Conservation (phyloP, 2,329 filamentous ascomycete species). For the Cladophialophora yegresii region DNA sequence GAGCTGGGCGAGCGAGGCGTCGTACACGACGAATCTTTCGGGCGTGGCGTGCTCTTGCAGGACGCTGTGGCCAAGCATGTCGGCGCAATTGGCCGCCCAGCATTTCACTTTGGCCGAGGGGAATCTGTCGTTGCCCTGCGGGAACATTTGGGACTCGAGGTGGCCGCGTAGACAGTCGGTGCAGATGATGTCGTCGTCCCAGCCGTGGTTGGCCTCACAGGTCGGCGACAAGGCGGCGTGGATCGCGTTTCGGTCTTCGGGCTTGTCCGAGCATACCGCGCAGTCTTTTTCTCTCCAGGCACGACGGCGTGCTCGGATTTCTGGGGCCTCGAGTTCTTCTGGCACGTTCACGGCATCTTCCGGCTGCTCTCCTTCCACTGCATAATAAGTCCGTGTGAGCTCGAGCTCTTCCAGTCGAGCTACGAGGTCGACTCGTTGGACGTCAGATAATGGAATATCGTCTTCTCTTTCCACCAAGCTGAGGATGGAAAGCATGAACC, state of each 20-base stretch:
- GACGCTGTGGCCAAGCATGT: conserved; percentile 12
- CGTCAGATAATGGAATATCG: background rate
- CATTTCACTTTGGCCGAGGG: conserved; percentile 20
- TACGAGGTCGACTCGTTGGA: conserved; percentile 3
- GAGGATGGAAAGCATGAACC: conserved; percentile 11
- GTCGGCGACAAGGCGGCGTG: conserved; percentile 4
- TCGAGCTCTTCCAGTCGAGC: conserved; percentile 7
- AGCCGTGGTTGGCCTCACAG: conserved; percentile 17
- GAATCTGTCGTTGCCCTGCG: conserved; percentile 17
- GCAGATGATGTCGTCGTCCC: conserved; percentile 21
- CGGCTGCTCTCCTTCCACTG: conserved; percentile 14
- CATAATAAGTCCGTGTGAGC: conserved; percentile 14
- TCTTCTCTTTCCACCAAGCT: conserved; percentile 12
- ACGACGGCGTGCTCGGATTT: conserved; percentile 12
- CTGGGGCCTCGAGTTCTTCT: conserved; percentile 13
- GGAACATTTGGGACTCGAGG: conserved; percentile 23
- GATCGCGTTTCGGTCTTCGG: conserved; percentile 1
- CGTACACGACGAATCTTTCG: conserved; percentile 15
- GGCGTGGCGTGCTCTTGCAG: background rate
- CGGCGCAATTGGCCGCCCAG: conserved; percentile 17
- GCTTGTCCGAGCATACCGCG: conserved; percentile 16
- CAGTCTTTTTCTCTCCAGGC: conserved; percentile 20
- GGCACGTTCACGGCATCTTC: conserved; percentile 17
- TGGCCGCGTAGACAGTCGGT: conserved; percentile 17
- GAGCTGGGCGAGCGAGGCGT: conserved; percentile 14